phyloP scores from a whole-genome alignment of 2,329 filamentous ascomycete genomes.

The Amauroascus verrucosus region DNA sequence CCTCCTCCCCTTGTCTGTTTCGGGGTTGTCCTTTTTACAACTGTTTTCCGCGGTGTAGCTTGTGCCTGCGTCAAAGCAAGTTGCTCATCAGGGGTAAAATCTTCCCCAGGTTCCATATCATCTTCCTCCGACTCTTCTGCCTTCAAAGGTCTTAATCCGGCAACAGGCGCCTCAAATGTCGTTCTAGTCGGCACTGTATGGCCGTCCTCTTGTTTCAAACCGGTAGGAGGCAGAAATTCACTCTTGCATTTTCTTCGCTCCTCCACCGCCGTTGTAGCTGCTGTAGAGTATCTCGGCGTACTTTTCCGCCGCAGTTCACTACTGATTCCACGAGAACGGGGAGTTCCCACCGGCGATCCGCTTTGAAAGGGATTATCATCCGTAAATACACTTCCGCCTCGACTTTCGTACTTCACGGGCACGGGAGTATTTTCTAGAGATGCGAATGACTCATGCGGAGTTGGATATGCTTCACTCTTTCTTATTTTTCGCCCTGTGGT shows the following conservation, averaged over 20 bases:
- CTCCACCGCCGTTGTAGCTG: conserved; percentile 20
- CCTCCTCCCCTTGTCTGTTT: conserved; percentile 36
- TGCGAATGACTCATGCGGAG: conserved; percentile 17
- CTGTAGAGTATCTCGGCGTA: conserved; percentile 33
- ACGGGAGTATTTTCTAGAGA: conserved; percentile 22
- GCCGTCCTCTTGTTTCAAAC: conserved; percentile 43
- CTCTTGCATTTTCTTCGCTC: conserved; percentile 26
- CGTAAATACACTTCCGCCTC: conserved; percentile 61
- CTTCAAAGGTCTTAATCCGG: conserved; percentile 30
- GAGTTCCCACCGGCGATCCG: conserved; percentile 54
- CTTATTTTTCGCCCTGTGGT: conserved; percentile 44
- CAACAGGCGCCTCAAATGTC: conserved; percentile 49
- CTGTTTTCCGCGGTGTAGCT: conserved; percentile 37
- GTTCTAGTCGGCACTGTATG: conserved; percentile 46
- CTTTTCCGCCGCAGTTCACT: conserved; percentile 44
- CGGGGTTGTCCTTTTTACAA: conserved; percentile 13
- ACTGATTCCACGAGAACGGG: conserved; percentile 28
- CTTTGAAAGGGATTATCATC: conserved; percentile 90
- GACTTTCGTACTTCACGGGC: conserved; percentile 36
- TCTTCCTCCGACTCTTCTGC: conserved; percentile 46
- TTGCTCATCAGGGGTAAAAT: conserved; percentile 88
- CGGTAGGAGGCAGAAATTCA: conserved; percentile 23
- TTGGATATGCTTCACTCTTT: conserved; percentile 37
- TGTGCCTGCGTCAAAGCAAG: conserved; percentile 66
- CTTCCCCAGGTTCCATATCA: conserved; percentile 62